Conservation (phyloP, 441 rosid genomes). For the Gossypium davidsonii region DNA sequence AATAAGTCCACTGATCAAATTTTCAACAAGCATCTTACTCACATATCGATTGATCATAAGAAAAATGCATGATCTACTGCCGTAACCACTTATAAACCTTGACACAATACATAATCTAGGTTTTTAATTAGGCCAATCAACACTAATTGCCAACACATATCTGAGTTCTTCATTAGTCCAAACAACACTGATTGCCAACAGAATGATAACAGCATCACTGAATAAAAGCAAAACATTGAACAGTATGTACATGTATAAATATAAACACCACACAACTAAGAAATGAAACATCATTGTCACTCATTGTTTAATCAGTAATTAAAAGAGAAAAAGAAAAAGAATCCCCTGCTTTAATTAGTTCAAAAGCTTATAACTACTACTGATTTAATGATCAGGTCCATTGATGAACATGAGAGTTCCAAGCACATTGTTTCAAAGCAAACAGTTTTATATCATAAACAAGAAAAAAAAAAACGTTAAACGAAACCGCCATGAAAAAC, state of each 20-base stretch:
- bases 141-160: neutral
- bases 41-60: constrained; percentile 3
- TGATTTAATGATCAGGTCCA: neutral
- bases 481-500: constrained; percentile 9
- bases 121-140: neutral
- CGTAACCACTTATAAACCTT: neutral
- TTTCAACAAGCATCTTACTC: neutral
- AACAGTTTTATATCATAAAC: neutral
- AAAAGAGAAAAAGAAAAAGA: neutral
- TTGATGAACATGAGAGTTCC: neutral
- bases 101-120: neutral
- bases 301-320: neutral
- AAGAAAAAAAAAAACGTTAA: neutral
- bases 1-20: neutral
- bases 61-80: neutral
- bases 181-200: neutral
- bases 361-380: neutral
- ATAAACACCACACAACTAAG: neutral
- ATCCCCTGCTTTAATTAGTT: neutral
- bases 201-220: neutral
- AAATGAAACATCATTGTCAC: neutral
- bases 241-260: neutral
- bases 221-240: neutral
- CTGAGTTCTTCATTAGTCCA: neutral
- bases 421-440: constrained; percentile 21